A percentile compares a stretch with the other conserved stretches of the same genome.
Conservation (phyloP, 495 filamentous ascomycete genomes). For the Opeltia flavorubescens region DNA sequence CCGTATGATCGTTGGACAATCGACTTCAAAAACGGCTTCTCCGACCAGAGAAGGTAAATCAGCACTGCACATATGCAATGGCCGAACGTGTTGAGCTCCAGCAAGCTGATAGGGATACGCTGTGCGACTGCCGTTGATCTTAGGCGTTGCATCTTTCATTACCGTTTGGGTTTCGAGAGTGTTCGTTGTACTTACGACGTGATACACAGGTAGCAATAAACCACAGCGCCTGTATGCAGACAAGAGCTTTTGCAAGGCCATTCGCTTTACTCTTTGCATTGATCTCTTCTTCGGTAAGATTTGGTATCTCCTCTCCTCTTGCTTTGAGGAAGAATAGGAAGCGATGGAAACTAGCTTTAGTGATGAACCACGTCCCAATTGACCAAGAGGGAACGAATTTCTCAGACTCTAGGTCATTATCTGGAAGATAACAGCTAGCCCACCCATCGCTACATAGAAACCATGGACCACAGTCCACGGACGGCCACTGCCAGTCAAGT, state of each 20-base stretch:
- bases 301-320: neutral
- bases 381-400: neutral
- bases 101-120: conserved; percentile 7
- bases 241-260: conserved; percentile 17
- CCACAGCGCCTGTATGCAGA: conserved; percentile 23
- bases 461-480: conserved; percentile 8
- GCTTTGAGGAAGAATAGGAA: neutral
- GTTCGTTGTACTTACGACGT: neutral
- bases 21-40: conserved; percentile 3
- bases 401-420: neutral
- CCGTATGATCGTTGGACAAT: neutral
- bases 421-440: conserved; percentile 19
- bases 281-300: conserved; percentile 3
- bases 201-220: conserved; percentile 6
- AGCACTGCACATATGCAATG: conserved; percentile 5
- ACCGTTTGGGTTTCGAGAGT: no score
- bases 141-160: neutral
- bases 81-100: conserved; percentile 8
- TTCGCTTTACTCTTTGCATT: conserved; percentile 22
- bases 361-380: neutral
- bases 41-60: conserved; percentile 7
- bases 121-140: conserved; percentile 1
- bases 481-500: neutral
- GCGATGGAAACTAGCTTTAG: neutral
- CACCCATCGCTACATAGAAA: conserved; percentile 7